These are phyloP conservation scores for Rhodotorula babjevae DNA, from an alignment of 768 basidiomycete genomes.

Conservation along the genomic window DNA sequence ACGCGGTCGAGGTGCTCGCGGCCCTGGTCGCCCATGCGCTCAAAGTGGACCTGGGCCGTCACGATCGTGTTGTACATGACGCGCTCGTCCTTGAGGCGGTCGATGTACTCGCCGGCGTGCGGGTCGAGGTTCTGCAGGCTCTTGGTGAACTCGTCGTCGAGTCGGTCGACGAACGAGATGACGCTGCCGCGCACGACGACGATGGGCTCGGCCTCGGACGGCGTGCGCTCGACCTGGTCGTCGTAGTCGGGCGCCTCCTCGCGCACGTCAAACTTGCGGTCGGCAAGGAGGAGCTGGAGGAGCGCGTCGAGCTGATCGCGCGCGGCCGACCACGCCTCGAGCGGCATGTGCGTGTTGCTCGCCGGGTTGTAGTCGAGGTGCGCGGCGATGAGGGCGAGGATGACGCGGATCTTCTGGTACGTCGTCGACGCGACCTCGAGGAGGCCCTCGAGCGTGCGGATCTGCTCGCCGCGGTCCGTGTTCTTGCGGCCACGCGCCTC, in stretches of 20 bases:
- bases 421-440: constrained; percentile 71
- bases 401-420: constrained; percentile 89
- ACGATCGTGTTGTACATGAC: constrained; percentile 88
- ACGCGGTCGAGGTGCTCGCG: constrained; percentile 77
- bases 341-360: constrained; percentile 69
- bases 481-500: constrained; percentile 98
- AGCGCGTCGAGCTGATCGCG: constrained; percentile 84
- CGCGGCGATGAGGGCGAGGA: constrained; percentile 86
- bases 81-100: constrained; percentile 92
- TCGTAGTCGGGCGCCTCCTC: constrained; percentile 92
- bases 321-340: constrained; percentile 82
- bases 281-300: constrained; percentile 67
- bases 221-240: constrained; percentile 75
- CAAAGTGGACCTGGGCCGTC: constrained; percentile 85
- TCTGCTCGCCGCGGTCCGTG: constrained; percentile 92
- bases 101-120: constrained; percentile 97
- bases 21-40: constrained; percentile 61
- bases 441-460: constrained; percentile 79
- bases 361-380: constrained; percentile 96
- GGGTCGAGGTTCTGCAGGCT: constrained; percentile 97
- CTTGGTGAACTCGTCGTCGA: constrained; percentile 97
- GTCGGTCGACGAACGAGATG: constrained; percentile 89
- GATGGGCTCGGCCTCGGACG: constrained; percentile 59
- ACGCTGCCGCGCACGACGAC: constrained; percentile 90
- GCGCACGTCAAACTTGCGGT: constrained; percentile 65